Percentiles rank a stretch among this genome's conserved stretches.
phyloP scores from a whole-genome alignment of 345 rosid genomes.

The Tarenaya hassleriana region DNA sequence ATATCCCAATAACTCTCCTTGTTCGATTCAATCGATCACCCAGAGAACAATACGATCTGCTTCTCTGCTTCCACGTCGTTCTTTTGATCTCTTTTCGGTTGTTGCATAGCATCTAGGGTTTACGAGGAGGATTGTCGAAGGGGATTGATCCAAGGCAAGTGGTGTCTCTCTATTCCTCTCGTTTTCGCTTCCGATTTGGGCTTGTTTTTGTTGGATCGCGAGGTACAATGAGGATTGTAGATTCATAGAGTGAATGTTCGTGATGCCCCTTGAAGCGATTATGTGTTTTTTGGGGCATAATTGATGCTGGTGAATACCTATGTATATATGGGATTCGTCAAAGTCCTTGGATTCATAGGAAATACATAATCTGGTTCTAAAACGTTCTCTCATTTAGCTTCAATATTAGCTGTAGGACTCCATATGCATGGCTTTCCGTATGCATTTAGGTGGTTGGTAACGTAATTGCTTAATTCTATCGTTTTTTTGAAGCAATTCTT shows the following conservation, averaged over 20 bases:
- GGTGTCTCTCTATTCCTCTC: conserved; percentile 1
- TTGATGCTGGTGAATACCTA: conserved; percentile 12
- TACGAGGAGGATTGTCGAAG: background rate
- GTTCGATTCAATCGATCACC: conserved; percentile 4
- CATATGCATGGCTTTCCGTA: background rate
- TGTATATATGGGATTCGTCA: background rate
- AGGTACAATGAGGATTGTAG: background rate
- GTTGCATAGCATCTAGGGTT: conserved; percentile 28
- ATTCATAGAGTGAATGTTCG: background rate
- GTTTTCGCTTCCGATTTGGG: background rate
- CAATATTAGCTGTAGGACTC: background rate
- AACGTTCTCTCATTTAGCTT: background rate
- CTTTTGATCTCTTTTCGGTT: background rate
- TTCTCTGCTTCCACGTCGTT: background rate
- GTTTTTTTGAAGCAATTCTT: conserved; percentile 3
- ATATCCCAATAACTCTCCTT: no score
- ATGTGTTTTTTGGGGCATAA: conserved; percentile 6
- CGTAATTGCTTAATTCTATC: background rate
- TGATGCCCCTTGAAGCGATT: conserved; percentile 8
- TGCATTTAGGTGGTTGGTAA: background rate
- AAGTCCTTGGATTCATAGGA: conserved; percentile 6
- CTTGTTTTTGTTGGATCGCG: background rate
- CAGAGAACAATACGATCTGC: conserved; percentile 17
- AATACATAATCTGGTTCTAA: background rate
- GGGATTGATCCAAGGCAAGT: conserved; percentile 12